These are phyloP conservation scores for Colletotrichum orbiculare DNA, from an alignment of 2,329 filamentous ascomycete genomes.

Conservation along the genomic window DNA sequence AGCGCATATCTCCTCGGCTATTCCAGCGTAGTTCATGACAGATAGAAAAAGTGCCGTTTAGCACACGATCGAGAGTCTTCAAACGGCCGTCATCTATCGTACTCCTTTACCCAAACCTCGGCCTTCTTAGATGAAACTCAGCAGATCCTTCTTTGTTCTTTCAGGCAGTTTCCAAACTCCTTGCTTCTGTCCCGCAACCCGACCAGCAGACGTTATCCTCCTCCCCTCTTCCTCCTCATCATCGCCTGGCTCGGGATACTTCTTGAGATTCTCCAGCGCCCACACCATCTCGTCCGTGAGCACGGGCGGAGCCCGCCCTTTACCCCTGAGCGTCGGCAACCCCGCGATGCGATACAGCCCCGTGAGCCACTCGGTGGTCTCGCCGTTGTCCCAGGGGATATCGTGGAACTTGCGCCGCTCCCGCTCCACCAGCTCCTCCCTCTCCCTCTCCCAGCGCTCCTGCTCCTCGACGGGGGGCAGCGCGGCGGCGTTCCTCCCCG, in stretches of 20 bases:
- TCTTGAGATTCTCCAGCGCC: constrained; percentile 59
- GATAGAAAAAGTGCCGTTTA: too few species aligned
- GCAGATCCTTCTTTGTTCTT: constrained; percentile 23
- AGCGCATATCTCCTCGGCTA: too few species aligned
- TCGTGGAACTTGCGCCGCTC: constrained; percentile 62
- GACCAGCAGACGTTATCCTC: not conserved
- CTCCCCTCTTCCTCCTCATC: constrained; percentile 2
- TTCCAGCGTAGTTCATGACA: too few species aligned
- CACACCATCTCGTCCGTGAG: constrained; percentile 56
- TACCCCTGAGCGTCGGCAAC: constrained; percentile 57
- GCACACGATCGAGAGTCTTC: too few species aligned
- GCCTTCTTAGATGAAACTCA: constrained; percentile 21
- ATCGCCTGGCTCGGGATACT: constrained; percentile 55
- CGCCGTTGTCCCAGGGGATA: constrained; percentile 61
- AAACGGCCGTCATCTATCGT: too few species aligned
- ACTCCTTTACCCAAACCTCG: too few species aligned
- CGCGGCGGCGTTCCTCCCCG: constrained; percentile 50
- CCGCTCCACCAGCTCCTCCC: constrained; percentile 44
- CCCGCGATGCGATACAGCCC: constrained; percentile 61
- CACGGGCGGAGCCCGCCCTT: constrained; percentile 58
- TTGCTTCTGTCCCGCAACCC: not conserved
- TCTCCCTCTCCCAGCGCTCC: constrained; percentile 57
- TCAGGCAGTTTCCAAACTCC: not conserved
- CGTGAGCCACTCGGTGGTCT: constrained; percentile 60
- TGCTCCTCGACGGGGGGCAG: constrained; percentile 55